Percentiles rank a stretch among this genome's conserved stretches.
Conservation (phyloP, 345 rosid species). For the Geranium rotundifolium region DNA sequence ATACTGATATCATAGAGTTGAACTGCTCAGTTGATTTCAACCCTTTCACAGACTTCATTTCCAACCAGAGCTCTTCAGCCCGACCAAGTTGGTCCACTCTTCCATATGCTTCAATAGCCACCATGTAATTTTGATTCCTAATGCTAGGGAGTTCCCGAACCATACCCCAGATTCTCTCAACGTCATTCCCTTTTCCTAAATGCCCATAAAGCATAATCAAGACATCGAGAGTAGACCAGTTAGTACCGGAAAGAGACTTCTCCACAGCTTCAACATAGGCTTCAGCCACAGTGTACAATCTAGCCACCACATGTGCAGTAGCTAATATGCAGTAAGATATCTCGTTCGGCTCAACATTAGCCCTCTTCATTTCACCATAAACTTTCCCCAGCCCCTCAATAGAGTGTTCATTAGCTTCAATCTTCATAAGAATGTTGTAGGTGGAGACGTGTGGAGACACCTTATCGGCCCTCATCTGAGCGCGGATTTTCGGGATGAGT, state of each 20-base stretch:
- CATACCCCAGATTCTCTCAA: slow-evolving; percentile 51
- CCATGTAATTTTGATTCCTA: slow-evolving; percentile 47
- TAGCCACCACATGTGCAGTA: slow-evolving; percentile 79
- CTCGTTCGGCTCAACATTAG: slow-evolving; percentile 63
- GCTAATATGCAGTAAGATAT: slow-evolving; percentile 75
- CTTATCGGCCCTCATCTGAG: slow-evolving; percentile 82
- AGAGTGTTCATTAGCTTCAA: slow-evolving; percentile 74
- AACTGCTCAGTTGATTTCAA: slow-evolving; percentile 59
- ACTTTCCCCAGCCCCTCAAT: slow-evolving; percentile 55
- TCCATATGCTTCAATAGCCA: slow-evolving; percentile 73
- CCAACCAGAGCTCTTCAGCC: slow-evolving; percentile 79
- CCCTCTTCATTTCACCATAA: slow-evolving; percentile 50
- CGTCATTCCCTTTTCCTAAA: slow-evolving; percentile 49
- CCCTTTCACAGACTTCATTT: slow-evolving; percentile 49
- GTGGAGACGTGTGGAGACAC: slow-evolving; percentile 74
- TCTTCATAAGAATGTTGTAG: slow-evolving; percentile 81
- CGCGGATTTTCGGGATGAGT: slow-evolving; percentile 56
- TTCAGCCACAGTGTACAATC: slow-evolving; percentile 62
- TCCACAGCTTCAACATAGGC: slow-evolving; percentile 69
- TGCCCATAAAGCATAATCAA: slow-evolving; percentile 64
- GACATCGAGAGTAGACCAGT: slow-evolving; percentile 84
- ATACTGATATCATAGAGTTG: slow-evolving; percentile 66
- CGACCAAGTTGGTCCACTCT: slow-evolving; percentile 37
- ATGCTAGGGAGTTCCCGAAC: slow-evolving; percentile 50
- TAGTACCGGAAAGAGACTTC: slow-evolving; percentile 51